Percentiles rank a stretch among this genome's conserved stretches.
Evolutionary conservation across 2,329 filamentous ascomycete species (phyloP).

Genomic region (Botryotinia convoluta): DNA sequence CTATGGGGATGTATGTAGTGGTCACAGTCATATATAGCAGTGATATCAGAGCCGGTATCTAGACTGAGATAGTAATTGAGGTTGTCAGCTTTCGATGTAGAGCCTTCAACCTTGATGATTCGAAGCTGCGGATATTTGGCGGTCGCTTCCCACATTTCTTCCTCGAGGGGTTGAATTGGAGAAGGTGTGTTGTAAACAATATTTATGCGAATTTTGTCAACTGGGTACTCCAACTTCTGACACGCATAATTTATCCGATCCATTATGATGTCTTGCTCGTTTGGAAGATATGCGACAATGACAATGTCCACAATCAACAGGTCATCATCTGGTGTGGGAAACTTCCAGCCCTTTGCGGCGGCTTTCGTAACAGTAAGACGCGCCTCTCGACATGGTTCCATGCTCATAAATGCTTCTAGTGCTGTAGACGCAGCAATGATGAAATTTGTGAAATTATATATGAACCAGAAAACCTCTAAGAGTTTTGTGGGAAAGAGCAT

Average conservation of each 20-base stretch:
- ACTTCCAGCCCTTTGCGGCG: conserved; percentile 42
- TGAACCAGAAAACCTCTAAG: conserved; percentile 45
- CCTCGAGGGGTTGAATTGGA: conserved; percentile 46
- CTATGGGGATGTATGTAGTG: conserved; percentile 50
- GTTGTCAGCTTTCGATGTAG: conserved; percentile 50
- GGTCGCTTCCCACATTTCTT: conserved; percentile 42
- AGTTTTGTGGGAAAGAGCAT: conserved; percentile 40
- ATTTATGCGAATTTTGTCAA: conserved; percentile 46
- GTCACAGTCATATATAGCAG: conserved; percentile 50
- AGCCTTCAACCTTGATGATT: conserved; percentile 48
- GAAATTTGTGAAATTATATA: conserved; percentile 45
- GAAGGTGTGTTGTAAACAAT: conserved; percentile 50
- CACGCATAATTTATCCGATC: conserved; percentile 47
- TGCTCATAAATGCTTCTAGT: conserved; percentile 43
- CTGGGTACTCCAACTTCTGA: conserved; percentile 47
- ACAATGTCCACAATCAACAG: conserved; percentile 46
- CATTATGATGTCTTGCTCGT: conserved; percentile 50
- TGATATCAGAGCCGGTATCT: conserved; percentile 46
- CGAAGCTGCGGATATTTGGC: conserved; percentile 42
- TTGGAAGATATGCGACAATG: conserved; percentile 51
- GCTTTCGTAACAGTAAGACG: conserved; percentile 40
- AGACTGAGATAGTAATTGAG: conserved; percentile 48
- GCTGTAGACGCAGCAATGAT: conserved; percentile 45
- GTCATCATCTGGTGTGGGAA: conserved; percentile 43
- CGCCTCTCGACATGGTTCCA: conserved; percentile 41